phyloP scores from a whole-genome alignment of 352 stramenopile species.

The Phytopythium delawarense region DNA sequence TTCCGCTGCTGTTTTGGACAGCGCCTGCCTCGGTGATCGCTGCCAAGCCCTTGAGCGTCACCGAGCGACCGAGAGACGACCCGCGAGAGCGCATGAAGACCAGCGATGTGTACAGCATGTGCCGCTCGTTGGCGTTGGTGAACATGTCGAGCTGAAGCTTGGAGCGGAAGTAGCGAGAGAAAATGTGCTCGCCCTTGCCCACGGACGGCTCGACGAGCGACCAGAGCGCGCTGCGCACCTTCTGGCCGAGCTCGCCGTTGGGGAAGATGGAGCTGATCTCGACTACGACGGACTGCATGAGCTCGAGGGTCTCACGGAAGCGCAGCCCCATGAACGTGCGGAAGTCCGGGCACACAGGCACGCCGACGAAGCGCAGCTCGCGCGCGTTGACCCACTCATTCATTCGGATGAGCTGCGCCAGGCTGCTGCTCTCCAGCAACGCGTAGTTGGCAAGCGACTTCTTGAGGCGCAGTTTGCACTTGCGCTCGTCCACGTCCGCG shows the following conservation, averaged over 20 bases:
- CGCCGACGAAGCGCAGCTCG: slow-evolving; percentile 41
- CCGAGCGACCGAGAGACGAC: not conserved
- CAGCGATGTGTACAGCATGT: not conserved
- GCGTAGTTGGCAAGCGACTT: slow-evolving; percentile 35
- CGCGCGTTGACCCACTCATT: slow-evolving; percentile 55
- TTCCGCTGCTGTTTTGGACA: not conserved
- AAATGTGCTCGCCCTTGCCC: slow-evolving; percentile 65
- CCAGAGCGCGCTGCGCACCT: slow-evolving; percentile 54
- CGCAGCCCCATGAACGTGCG: slow-evolving; percentile 64
- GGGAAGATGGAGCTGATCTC: slow-evolving; percentile 76
- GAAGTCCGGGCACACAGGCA: slow-evolving; percentile 55
- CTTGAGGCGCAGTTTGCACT: slow-evolving; percentile 61
- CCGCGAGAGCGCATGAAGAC: not conserved
- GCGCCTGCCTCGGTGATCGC: not conserved
- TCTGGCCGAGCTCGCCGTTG: slow-evolving; percentile 53
- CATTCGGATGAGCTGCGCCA: slow-evolving; percentile 31
- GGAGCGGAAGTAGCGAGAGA: slow-evolving; percentile 65
- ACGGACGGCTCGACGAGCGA: slow-evolving; percentile 45
- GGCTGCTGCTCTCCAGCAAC: slow-evolving; percentile 23
- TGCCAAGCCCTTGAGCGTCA: not conserved
- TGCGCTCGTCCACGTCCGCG: slow-evolving; percentile 54
- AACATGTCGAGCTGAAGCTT: slow-evolving; percentile 46
- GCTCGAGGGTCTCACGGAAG: slow-evolving; percentile 52
- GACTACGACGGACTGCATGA: slow-evolving; percentile 53
- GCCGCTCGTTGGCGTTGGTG: slow-evolving; percentile 1